These are phyloP conservation scores for Dictyostelium capitatum DNA, from an alignment of 78 protist species.

Conservation along the genomic window DNA sequence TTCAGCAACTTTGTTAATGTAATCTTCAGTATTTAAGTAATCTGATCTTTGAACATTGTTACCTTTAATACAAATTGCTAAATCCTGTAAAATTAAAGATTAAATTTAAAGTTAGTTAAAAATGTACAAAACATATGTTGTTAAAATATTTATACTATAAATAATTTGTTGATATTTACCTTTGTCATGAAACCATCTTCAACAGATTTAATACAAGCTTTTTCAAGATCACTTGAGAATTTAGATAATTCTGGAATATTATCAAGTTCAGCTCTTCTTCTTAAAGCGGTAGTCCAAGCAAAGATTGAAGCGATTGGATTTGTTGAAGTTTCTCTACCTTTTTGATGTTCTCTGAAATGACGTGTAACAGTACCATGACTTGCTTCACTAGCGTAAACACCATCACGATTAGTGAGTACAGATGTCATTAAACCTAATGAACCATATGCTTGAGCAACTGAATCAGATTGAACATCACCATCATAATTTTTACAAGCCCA, in stretches of 20 bases:
- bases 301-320: constrained; percentile 96
- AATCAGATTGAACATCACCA: constrained; percentile 98
- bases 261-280: constrained; percentile 95
- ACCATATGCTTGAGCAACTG: constrained; percentile 91
- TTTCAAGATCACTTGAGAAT: constrained; percentile 81
- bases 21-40: constrained; percentile 76
- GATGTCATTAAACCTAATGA: constrained; percentile 97
- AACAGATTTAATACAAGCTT: constrained; percentile 77
- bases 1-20: constrained; percentile 71
- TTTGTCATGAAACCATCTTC: constrained; percentile 89
- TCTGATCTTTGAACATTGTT: constrained; percentile 31
- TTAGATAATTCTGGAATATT: constrained; percentile 76
- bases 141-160: no score
- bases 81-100: no score
- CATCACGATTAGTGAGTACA: constrained; percentile 94
- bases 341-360: constrained; percentile 90
- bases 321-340: constrained; percentile 94
- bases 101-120: no score
- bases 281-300: constrained; percentile 97
- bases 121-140: no score
- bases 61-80: constrained; percentile 41
- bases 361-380: constrained; percentile 98
- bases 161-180: neutral
- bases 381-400: constrained; percentile 96
- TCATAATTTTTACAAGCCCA: constrained; percentile 99